phyloP scores from a whole-genome alignment of 2,329 filamentous ascomycete genomes.

The Colletotrichum tanaceti region DNA sequence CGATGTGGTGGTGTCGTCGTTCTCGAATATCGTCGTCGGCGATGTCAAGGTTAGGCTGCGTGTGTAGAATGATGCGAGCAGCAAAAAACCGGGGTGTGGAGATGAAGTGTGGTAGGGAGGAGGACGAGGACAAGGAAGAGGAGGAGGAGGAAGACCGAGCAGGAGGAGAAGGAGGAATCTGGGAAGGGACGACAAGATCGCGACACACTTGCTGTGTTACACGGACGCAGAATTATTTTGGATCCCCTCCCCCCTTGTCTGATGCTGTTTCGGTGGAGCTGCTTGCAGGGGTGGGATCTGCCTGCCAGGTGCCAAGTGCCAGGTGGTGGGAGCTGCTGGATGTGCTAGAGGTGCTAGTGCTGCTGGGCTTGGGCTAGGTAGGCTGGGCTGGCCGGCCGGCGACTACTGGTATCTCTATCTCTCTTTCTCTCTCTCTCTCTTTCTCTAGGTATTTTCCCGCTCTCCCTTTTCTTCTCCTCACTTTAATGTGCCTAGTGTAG shows the following conservation, averaged over 20 bases:
- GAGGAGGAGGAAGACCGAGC: slow-evolving; percentile 6
- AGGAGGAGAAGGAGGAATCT: slow-evolving; percentile 11
- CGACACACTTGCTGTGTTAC: slow-evolving; percentile 41
- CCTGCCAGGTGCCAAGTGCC: no score
- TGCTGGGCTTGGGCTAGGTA: background rate
- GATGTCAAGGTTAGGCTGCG: background rate
- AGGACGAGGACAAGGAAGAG: slow-evolving; percentile 4
- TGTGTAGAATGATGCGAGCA: background rate
- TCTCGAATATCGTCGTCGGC: slow-evolving; percentile 8
- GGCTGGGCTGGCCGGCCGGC: slow-evolving; percentile 28
- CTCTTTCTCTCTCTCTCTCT: slow-evolving; percentile 10
- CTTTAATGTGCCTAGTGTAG: background rate
- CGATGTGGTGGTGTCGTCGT: slow-evolving; percentile 18
- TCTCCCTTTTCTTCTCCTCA: slow-evolving; percentile 2
- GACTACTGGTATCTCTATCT: slow-evolving; percentile 30
- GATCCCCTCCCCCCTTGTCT: slow-evolving; percentile 34
- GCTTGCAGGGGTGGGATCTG: no score
- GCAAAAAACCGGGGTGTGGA: slow-evolving; percentile 2
- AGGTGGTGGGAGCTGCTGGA: no score
- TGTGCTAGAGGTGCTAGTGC: no score
- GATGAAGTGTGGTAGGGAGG: background rate
- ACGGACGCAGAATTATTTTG: slow-evolving; percentile 41
- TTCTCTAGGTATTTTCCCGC: slow-evolving; percentile 1
- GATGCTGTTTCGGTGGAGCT: slow-evolving; percentile 36
- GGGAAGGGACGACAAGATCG: slow-evolving; percentile 33